phyloP scores from a whole-genome alignment of 495 filamentous ascomycete genomes.

The Hypoxylon fuscum region DNA sequence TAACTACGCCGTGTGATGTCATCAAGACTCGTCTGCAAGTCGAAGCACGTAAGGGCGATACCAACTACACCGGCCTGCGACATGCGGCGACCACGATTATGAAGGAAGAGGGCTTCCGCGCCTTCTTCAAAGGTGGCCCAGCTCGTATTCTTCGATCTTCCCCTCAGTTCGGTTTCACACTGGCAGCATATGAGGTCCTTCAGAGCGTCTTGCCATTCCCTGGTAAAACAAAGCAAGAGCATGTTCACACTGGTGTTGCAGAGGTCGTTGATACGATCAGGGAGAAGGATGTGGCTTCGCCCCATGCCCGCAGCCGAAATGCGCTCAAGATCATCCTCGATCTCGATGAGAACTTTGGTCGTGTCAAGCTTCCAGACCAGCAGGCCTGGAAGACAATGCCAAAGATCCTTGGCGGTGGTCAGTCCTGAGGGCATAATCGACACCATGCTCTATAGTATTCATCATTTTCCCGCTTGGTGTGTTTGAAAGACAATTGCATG shows the following conservation, averaged over 20 bases:
- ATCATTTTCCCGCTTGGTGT: constrained; percentile 17
- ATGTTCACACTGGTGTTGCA: constrained; percentile 49
- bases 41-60: constrained; percentile 94
- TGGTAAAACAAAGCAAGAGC: constrained; percentile 59
- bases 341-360: constrained; percentile 89
- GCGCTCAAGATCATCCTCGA: constrained; percentile 98
- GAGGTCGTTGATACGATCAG: constrained; percentile 49
- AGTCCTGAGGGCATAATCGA: constrained; percentile 27
- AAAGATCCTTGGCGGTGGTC: constrained; percentile 47
- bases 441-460: constrained; percentile 21
- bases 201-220: constrained; percentile 86
- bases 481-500: constrained; percentile 38
- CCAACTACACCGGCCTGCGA: constrained; percentile 82
- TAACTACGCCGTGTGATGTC: constrained; percentile 97
- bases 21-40: constrained; percentile 99
- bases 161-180: constrained; percentile 96
- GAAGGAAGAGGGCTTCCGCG: constrained; percentile 90
- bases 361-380: constrained; percentile 64
- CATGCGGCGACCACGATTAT: constrained; percentile 85
- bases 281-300: constrained; percentile 70
- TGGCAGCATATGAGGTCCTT: constrained; percentile 92
- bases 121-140: constrained; percentile 98
- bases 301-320: constrained; percentile 86
- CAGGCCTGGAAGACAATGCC: constrained; percentile 60
- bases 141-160: constrained; percentile 93